Evolutionary conservation across 2,329 filamentous ascomycete species (phyloP).

Genomic region (Penicillium crustosum): DNA sequence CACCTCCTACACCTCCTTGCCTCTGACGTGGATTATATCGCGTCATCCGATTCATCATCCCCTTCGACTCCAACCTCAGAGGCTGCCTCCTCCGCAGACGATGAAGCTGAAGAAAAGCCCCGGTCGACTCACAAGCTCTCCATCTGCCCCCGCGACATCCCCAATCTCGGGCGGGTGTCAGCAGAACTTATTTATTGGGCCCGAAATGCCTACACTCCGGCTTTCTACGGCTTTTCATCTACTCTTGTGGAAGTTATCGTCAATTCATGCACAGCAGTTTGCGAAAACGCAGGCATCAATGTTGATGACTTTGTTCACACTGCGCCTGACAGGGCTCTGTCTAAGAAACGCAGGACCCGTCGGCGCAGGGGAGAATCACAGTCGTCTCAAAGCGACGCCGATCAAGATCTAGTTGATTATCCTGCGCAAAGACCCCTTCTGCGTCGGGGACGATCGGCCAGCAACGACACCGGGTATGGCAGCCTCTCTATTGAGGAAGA

Average conservation of each 20-base stretch:
- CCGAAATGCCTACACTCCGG: conserved; percentile 46
- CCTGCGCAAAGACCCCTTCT: conserved; percentile 6
- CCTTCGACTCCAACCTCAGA: conserved; percentile 29
- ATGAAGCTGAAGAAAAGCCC: conserved; percentile 28
- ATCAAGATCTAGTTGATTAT: conserved; percentile 16
- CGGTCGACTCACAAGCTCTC: conserved; percentile 10
- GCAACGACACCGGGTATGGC: conserved; percentile 44
- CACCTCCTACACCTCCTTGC: conserved; percentile 44
- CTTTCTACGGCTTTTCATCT: conserved; percentile 44
- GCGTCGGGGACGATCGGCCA: conserved; percentile 33
- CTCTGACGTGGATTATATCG: conserved; percentile 41
- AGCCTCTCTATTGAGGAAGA: conserved; percentile 32
- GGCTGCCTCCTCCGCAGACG: conserved; percentile 28
- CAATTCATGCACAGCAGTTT: conserved; percentile 39
- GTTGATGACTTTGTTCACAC: conserved; percentile 33
- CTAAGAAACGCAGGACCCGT: conserved; percentile 24
- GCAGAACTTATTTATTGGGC: conserved; percentile 46
- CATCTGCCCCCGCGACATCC: conserved; percentile 26
- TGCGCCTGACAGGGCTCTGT: conserved; percentile 22
- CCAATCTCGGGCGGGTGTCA: conserved; percentile 40
- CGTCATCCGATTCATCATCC: conserved; percentile 35
- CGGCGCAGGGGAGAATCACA: conserved; percentile 19
- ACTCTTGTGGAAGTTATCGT: conserved; percentile 41
- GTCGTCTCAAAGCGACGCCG: conserved; percentile 19
- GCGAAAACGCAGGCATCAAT: conserved; percentile 38